These are phyloP conservation scores for Gaeumannomyces sp. DNA, from an alignment of 2,329 filamentous ascomycete species.

Conservation along the genomic window DNA sequence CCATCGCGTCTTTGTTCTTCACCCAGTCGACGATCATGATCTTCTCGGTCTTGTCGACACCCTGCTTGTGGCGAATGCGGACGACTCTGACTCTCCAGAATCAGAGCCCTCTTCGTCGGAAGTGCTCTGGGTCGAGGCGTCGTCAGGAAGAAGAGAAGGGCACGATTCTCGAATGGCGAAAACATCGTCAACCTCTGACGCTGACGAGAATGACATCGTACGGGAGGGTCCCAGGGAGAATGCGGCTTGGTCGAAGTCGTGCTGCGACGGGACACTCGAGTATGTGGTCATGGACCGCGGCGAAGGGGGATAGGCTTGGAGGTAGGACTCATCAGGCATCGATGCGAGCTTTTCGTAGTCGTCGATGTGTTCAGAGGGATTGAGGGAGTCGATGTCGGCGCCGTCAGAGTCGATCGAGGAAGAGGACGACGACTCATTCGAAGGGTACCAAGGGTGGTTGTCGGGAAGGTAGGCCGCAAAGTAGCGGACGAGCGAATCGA, in stretches of 20 bases:
- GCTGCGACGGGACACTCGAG: constrained; percentile 32
- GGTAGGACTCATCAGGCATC: constrained; percentile 41
- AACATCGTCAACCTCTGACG: constrained; percentile 40
- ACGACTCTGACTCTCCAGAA: constrained; percentile 40
- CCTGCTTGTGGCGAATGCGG: constrained; percentile 23
- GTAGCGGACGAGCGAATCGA: constrained; percentile 55
- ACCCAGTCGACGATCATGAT: constrained; percentile 13
- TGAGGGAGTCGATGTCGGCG: constrained; percentile 28
- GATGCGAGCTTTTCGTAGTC: constrained; percentile 36
- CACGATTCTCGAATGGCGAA: constrained; percentile 27
- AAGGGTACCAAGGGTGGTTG: constrained; percentile 37
- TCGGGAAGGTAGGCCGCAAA: constrained; percentile 53
- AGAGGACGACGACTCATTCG: constrained; percentile 22
- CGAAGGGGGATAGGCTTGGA: constrained; percentile 30
- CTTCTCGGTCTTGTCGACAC: constrained; percentile 10
- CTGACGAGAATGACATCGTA: constrained; percentile 46
- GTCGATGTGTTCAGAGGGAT: constrained; percentile 24
- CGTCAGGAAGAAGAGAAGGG: constrained; percentile 26
- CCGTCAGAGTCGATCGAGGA: constrained; percentile 30
- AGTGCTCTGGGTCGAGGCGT: constrained; percentile 37
- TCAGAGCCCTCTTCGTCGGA: constrained; percentile 34
- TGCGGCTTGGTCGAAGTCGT: constrained; percentile 28
- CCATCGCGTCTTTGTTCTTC: constrained; percentile 7
- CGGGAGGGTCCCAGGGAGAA: constrained; percentile 36
- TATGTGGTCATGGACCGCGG: constrained; percentile 46